Percentiles rank a stretch among this genome's conserved stretches.
Evolutionary conservation across 2,329 filamentous ascomycete genomes (phyloP).

Genomic region (Aureobasidium sp.): DNA sequence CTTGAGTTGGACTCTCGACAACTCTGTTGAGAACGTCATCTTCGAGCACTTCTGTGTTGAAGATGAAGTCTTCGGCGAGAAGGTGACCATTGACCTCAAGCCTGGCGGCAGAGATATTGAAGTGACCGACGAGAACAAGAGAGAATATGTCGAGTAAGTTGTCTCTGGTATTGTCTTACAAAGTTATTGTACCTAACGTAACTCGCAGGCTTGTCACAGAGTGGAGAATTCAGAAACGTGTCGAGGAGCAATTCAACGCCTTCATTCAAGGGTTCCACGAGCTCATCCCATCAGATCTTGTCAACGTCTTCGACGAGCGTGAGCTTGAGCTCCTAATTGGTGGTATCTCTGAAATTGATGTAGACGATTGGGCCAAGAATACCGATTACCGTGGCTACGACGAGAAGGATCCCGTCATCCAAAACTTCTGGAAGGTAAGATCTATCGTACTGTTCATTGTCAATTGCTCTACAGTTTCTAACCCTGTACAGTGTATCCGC

Average conservation of each 20-base stretch:
- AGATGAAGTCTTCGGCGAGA: conserved; percentile 93
- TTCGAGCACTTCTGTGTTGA: conserved; percentile 96
- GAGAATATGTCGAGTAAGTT: conserved; percentile 86
- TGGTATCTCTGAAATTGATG: conserved; percentile 98
- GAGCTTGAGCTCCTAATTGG: conserved; percentile 94
- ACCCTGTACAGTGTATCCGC: conserved; percentile 58
- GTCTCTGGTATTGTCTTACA: no score
- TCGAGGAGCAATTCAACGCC: conserved; percentile 95
- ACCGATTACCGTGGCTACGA: conserved; percentile 99
- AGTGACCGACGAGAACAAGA: conserved; percentile 98
- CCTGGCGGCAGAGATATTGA: conserved; percentile 84
- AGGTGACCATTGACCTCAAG: conserved; percentile 89
- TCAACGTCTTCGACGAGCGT: conserved; percentile 97
- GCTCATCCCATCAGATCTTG: conserved; percentile 88
- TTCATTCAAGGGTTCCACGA: conserved; percentile 98
- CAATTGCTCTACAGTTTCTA: conserved; percentile 17
- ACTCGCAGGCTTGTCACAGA: conserved; percentile 73
- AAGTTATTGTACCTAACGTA: conserved; percentile 13
- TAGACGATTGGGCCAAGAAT: conserved; percentile 99
- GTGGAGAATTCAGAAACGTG: conserved; percentile 98
- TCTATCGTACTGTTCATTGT: not conserved
- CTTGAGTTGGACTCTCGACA: conserved; percentile 95
- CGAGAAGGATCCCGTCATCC: conserved; percentile 92
- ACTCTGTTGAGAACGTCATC: conserved; percentile 90
- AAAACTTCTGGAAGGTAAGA: conserved; percentile 88